phyloP scores from a whole-genome alignment of 2,329 filamentous ascomycete species.

The Xylaria sp. region DNA sequence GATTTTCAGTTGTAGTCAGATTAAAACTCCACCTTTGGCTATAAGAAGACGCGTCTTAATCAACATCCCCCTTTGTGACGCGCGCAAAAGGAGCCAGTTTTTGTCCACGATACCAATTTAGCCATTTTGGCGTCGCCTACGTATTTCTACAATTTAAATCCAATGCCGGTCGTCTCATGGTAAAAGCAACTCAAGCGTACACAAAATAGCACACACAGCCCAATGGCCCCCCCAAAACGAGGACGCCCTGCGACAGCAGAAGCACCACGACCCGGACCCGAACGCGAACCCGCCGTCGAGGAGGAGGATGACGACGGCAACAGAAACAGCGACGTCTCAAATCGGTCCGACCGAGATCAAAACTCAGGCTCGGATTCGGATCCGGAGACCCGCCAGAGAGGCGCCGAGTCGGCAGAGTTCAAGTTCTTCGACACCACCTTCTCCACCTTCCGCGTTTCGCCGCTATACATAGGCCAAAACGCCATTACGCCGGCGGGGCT shows the following conservation, averaged over 20 bases:
- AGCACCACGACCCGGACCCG: conserved; percentile 22
- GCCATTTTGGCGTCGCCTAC: neutral
- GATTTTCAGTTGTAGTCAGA: no score
- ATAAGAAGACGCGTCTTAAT: conserved; percentile 26
- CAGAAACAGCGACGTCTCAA: neutral
- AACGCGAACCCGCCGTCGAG: conserved; percentile 15
- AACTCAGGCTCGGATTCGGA: conserved; percentile 8
- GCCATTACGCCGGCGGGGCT: conserved; percentile 55
- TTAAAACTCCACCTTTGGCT: no score
- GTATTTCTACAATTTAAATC: neutral
- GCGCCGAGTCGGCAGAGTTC: conserved; percentile 31
- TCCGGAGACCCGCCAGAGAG: conserved; percentile 11
- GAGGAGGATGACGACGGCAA: neutral
- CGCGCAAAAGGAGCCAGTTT: neutral
- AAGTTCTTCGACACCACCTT: conserved; percentile 70
- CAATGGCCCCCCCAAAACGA: conserved; percentile 45
- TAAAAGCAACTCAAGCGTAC: neutral
- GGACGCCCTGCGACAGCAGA: conserved; percentile 35
- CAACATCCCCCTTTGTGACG: neutral
- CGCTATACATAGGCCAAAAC: conserved; percentile 60
- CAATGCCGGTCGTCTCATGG: neutral
- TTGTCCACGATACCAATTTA: neutral
- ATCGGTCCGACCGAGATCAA: conserved; percentile 4
- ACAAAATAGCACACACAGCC: neutral
- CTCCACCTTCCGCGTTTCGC: conserved; percentile 66